These are phyloP conservation scores for Aspergillus aculeatinus DNA, from an alignment of 2,329 filamentous ascomycete species.

Conservation along the genomic window DNA sequence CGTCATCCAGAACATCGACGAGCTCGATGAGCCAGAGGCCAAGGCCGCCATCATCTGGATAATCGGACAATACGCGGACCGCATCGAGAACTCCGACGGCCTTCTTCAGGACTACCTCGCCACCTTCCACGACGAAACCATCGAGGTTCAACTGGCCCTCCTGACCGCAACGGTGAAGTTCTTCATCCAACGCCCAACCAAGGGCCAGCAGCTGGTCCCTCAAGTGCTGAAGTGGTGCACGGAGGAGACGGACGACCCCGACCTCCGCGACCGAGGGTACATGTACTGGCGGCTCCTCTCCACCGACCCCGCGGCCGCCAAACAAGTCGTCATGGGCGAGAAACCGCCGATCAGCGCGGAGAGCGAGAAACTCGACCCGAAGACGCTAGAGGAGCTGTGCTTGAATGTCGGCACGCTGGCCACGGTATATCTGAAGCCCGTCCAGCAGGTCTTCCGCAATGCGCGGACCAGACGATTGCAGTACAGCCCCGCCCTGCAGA, in stretches of 20 bases:
- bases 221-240: constrained; percentile 98
- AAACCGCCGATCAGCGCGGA: constrained; percentile 96
- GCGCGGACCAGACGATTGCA: constrained; percentile 76
- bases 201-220: constrained; percentile 88
- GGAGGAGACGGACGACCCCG: constrained; percentile 98
- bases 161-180: constrained; percentile 96
- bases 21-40: constrained; percentile 92
- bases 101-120: constrained; percentile 93
- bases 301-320: constrained; percentile 83
- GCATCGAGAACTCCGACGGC: constrained; percentile 94
- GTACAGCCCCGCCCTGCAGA: constrained; percentile 84
- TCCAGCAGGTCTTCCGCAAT: constrained; percentile 92
- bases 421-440: constrained; percentile 96
- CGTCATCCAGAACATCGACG: constrained; percentile 93
- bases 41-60: constrained; percentile 99
- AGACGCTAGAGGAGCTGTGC: constrained; percentile 94
- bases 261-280: constrained; percentile 91
- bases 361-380: constrained; percentile 86
- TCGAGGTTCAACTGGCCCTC: constrained; percentile 91
- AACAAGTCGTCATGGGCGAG: constrained; percentile 90
- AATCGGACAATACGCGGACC: constrained; percentile 94
- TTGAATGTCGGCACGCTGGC: constrained; percentile 93
- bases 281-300: constrained; percentile 99
- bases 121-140: constrained; percentile 88
- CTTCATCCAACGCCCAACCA: constrained; percentile 94